Percentiles rank a stretch among this genome's conserved stretches.
Conservation (phyloP, 2,329 filamentous ascomycete species). For the Coniochaeta prunicola region DNA sequence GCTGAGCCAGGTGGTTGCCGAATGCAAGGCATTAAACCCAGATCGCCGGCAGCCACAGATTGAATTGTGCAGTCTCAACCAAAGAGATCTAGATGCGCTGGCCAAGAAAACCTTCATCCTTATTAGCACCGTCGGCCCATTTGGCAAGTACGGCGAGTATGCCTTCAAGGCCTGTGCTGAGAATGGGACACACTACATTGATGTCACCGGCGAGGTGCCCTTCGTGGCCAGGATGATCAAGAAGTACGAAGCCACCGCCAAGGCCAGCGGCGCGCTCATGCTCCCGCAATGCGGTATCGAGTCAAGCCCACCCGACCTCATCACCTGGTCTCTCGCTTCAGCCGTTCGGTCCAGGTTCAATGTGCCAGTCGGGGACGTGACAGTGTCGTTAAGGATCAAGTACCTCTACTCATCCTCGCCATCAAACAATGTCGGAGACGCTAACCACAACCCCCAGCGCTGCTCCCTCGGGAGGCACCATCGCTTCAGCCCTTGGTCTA, state of each 20-base stretch:
- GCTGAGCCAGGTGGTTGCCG: constrained; percentile 59
- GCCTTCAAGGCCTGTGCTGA: constrained; percentile 56
- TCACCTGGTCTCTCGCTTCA: constrained; percentile 46
- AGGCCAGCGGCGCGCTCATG: constrained; percentile 48
- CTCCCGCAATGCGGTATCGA: constrained; percentile 57
- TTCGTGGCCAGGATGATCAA: constrained; percentile 54
- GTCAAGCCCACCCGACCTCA: constrained; percentile 53
- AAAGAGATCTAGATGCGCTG: constrained; percentile 37
- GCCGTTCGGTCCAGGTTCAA: constrained; percentile 41
- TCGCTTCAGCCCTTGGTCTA: constrained; percentile 57
- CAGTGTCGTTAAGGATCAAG: constrained; percentile 38
- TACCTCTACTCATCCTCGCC: constrained; percentile 15
- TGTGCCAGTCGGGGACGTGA: constrained; percentile 41
- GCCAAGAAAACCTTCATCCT: constrained; percentile 50
- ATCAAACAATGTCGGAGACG: constrained; percentile 6
- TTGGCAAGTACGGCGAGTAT: constrained; percentile 46
- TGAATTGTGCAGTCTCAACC: constrained; percentile 42
- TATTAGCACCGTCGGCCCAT: constrained; percentile 54
- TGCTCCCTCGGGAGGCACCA: constrained; percentile 56
- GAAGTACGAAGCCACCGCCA: constrained; percentile 47
- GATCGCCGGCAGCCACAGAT: constrained; percentile 59
- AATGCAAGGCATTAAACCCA: constrained; percentile 58
- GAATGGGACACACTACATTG: constrained; percentile 57
- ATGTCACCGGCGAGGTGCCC: constrained; percentile 53
- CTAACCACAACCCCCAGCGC: constrained; percentile 22